Conservation (phyloP, 2,329 filamentous ascomycete genomes). For the Capronia epimyces region DNA sequence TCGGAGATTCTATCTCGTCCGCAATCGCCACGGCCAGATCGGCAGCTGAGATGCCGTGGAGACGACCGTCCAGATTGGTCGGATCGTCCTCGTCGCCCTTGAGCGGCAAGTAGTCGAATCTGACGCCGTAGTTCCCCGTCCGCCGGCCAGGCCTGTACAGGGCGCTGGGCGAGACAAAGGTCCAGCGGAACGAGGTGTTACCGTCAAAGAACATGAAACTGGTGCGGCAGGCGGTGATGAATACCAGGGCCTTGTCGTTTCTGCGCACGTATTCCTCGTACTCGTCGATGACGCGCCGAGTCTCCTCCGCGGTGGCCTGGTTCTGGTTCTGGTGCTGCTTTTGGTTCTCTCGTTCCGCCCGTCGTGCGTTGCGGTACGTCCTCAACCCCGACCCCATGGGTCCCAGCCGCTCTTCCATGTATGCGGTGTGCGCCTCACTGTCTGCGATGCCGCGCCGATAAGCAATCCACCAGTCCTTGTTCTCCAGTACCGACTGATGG, state of each 20-base stretch:
- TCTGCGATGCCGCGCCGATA: not conserved
- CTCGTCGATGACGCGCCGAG: not conserved
- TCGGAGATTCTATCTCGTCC: not conserved
- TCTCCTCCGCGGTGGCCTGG: not conserved
- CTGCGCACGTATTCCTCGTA: not conserved
- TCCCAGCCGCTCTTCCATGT: constrained; percentile 3
- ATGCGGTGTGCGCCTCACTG: not conserved
- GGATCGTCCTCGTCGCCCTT: not conserved
- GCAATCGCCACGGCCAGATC: constrained; percentile 4
- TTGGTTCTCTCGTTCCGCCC: not conserved
- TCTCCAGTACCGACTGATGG: not conserved
- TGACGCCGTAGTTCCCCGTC: not conserved
- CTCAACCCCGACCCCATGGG: not conserved
- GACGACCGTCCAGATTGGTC: not conserved
- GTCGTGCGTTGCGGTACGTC: constrained; percentile 1
- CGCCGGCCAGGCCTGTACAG: not conserved
- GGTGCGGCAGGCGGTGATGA: constrained; percentile 2
- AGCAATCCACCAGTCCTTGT: not conserved
- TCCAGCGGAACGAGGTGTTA: constrained; percentile 6
- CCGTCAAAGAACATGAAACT: constrained; percentile 9
- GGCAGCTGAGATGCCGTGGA: not conserved
- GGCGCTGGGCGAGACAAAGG: constrained; percentile 4
- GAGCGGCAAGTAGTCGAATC: not conserved
- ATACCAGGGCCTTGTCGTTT: constrained; percentile 1
- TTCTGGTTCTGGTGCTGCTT: no score